These are phyloP conservation scores for Skeletonema marinoi DNA, from an alignment of 108 stramenopile species.

Conservation along the genomic window DNA sequence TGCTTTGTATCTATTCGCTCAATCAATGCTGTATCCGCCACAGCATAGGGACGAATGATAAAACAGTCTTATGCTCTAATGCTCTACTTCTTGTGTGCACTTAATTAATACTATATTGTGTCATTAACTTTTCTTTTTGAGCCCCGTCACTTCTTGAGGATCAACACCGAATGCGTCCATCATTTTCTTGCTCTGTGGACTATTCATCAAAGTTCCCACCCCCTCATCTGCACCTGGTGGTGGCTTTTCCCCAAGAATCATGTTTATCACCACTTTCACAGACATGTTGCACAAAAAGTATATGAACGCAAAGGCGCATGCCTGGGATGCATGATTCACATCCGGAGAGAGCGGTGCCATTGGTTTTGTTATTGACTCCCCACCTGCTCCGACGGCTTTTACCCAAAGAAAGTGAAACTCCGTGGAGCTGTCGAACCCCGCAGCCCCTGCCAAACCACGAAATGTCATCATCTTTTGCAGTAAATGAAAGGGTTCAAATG, in stretches of 20 bases:
- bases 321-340: constrained; percentile 53
- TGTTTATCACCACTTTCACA: constrained; percentile 70
- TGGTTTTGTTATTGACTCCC: constrained; percentile 8
- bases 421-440: constrained; percentile 4
- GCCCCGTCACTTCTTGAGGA: not conserved
- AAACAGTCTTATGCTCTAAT: not conserved
- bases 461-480: constrained; percentile 53
- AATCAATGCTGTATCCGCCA: constrained; percentile 33
- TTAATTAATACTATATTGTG: not conserved
- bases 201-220: constrained; percentile 55
- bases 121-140: not conserved
- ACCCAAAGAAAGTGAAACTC: constrained; percentile 23
- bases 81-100: not conserved
- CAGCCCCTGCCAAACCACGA: constrained; percentile 53
- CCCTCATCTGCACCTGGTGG: constrained; percentile 74
- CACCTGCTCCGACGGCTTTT: constrained; percentile 8
- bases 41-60: not conserved
- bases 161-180: constrained; percentile 46
- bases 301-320: constrained; percentile 70
- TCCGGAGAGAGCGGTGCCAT: constrained; percentile 27
- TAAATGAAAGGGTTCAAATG: constrained; percentile 70
- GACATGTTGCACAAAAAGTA: constrained; percentile 65
- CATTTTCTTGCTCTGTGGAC: constrained; percentile 45
- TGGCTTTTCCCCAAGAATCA: constrained; percentile 57
- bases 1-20: constrained; percentile 24